Conservation (phyloP, 1,139 yeast species). For the Pichia sp. region DNA sequence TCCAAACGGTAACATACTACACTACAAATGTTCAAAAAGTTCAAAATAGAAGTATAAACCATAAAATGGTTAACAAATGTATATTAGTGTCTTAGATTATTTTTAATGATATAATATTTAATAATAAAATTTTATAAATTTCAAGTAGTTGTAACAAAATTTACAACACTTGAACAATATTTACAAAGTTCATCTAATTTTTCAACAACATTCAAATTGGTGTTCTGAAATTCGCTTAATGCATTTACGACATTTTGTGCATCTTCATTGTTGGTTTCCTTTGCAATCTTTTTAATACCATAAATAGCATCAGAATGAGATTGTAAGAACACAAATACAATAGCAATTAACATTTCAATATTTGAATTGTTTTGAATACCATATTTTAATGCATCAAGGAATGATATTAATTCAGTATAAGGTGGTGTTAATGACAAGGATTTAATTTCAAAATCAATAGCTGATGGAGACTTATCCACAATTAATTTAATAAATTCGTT, state of each 20-base stretch:
- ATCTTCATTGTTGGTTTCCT: conserved; percentile 16
- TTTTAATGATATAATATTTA: background rate
- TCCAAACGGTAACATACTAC: conserved; percentile 51
- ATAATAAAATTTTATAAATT: conserved; percentile 1
- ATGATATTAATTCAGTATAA: conserved; percentile 55
- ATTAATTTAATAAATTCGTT: conserved; percentile 48
- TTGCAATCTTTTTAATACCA: conserved; percentile 31
- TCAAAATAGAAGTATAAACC: background rate
- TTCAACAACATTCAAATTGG: conserved; percentile 38
- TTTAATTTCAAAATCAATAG: conserved; percentile 80
- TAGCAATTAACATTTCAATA: conserved; percentile 70
- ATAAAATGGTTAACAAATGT: background rate
- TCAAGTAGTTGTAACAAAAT: conserved; percentile 45
- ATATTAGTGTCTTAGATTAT: background rate
- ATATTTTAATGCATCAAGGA: conserved; percentile 56
- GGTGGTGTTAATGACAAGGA: conserved; percentile 64
- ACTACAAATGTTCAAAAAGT: conserved; percentile 55
- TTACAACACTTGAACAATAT: conserved; percentile 78
- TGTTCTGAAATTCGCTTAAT: conserved; percentile 35
- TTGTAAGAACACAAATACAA: conserved; percentile 66
- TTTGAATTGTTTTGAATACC: conserved; percentile 56
- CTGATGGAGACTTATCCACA: conserved; percentile 65
- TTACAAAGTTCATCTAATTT: conserved; percentile 65
- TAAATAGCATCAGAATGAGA: conserved; percentile 80
- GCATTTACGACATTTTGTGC: conserved; percentile 30